Base-by-base conservation (phyloP, 345 rosid genomes). In the Sisymbrium altissimum region DNA sequence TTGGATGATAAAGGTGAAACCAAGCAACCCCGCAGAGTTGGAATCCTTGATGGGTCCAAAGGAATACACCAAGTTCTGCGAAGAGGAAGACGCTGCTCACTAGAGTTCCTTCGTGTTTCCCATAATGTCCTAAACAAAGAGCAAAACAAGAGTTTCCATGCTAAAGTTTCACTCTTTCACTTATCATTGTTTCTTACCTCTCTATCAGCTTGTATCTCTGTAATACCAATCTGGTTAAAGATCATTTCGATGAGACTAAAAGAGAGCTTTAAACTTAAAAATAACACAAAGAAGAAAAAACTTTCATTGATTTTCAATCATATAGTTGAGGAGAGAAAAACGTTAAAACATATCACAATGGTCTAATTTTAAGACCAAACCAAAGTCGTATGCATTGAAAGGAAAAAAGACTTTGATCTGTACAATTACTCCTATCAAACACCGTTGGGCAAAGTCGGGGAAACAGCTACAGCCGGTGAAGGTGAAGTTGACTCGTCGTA, bases 1-100 rank as follows among this genome's bases (percentile, higher is more conserved):
- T 66, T 95, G 97, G 99, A 89, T 95, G 91, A 92, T 92, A 73
- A 95, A 92, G 81, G 92, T 95, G 76, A 95, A 92, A 86, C 97
- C 96, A 9, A 84, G 87, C 66, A 83, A 66, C 69, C 92, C 99
- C 29, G 84, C 86, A 4, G 98, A 92, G 72, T 57, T 90, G 49
- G 92, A 79, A 23, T 82, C 93, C 61, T 81, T 95, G 74, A 75
- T 95, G 91, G 96, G 85, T 73, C 44, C 97, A 25, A 86, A 83
- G 58, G 97, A 87, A 64, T 95, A 90, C 86, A 85, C 86, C 15
- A 90, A 95, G 76, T 86, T 88, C 86, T 95, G 96, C 18, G 91
- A 95, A 80, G 98, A 95, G 65, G 99, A 90, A 86, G 94, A 86
- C 41, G 93, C 92, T n/a, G 81, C 92, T 74, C 99, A 90, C 76